These are phyloP conservation scores for Goffeauzyma gilvescens DNA, from an alignment of 768 basidiomycete species.

Conservation along the genomic window DNA sequence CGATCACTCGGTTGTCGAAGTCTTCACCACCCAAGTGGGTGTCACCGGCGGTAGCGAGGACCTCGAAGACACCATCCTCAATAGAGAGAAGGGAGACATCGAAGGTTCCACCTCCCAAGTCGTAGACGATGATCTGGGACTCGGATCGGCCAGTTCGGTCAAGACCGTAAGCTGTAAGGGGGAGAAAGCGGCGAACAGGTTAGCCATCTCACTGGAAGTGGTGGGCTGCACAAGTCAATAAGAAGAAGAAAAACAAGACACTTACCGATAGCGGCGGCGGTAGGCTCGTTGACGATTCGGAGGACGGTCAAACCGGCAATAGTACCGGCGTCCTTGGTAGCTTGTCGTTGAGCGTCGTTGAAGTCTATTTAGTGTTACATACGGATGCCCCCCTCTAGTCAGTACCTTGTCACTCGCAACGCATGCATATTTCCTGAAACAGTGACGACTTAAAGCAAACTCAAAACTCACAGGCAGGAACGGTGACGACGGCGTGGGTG, in stretches of 20 bases:
- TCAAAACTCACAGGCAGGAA: slow-evolving; percentile 49
- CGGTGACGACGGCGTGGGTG: slow-evolving; percentile 45
- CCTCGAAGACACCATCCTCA: slow-evolving; percentile 94
- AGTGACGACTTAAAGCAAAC: background rate
- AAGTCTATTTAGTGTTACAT: slow-evolving; percentile 40
- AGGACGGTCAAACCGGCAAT: slow-evolving; percentile 89
- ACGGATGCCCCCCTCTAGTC: background rate
- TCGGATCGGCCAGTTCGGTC: slow-evolving; percentile 82
- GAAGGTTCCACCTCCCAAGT: slow-evolving; percentile 94
- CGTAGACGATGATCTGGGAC: slow-evolving; percentile 92
- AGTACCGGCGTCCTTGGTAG: slow-evolving; percentile 90
- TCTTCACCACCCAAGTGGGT: slow-evolving; percentile 97
- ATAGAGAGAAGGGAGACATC: slow-evolving; percentile 93
- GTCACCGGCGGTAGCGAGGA: slow-evolving; percentile 95
- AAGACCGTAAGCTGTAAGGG: slow-evolving; percentile 58
- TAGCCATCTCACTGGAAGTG: background rate
- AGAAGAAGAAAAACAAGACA: background rate
- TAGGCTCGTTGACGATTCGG: slow-evolving; percentile 98
- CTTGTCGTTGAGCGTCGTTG: slow-evolving; percentile 97
- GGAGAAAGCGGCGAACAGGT: slow-evolving; percentile 3
- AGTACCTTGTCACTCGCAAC: background rate
- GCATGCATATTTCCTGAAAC: background rate
- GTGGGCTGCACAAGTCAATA: too few species aligned
- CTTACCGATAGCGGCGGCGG: slow-evolving; percentile 74
- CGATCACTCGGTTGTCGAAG: slow-evolving; percentile 93